Conservation (phyloP, 2,329 filamentous ascomycete species). For the Colletotrichum sp. region DNA sequence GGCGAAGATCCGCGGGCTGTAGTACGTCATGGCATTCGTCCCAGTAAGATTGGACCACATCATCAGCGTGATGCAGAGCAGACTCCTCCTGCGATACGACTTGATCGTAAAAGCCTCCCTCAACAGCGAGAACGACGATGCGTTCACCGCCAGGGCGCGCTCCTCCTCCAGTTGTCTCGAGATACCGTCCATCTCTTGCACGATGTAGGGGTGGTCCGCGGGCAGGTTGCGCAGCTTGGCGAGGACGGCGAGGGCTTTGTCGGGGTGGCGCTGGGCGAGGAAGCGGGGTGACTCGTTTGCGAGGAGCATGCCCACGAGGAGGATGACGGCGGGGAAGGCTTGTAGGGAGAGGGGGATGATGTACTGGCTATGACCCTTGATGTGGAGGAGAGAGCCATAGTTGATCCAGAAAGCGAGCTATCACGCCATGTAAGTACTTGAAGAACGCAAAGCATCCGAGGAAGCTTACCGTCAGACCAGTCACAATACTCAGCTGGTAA, state of each 20-base stretch:
- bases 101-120: conserved; percentile 22
- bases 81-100: conserved; percentile 26
- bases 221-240: conserved; percentile 50
- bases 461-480: conserved; percentile 42
- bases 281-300: conserved; percentile 42
- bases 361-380: conserved; percentile 35
- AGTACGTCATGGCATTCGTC: conserved; percentile 55
- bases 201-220: conserved; percentile 40
- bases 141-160: background rate
- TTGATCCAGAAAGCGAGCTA: conserved; percentile 45
- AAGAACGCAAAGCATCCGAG: too few relatives aligned
- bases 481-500: conserved; percentile 56
- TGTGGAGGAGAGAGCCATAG: conserved; percentile 30
- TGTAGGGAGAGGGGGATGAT: conserved; percentile 47
- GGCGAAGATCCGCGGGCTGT: conserved; percentile 66
- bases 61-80: conserved; percentile 28
- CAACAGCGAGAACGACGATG: conserved; percentile 3
- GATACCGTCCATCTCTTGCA: conserved; percentile 36
- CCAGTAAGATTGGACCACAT: conserved; percentile 30
- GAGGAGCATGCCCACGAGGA: conserved; percentile 36
- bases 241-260: conserved; percentile 63
- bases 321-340: conserved; percentile 39
- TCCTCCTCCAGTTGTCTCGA: conserved; percentile 25
- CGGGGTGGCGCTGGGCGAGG: conserved; percentile 65
- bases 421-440: too few relatives aligned